Conservation (phyloP, 495 filamentous ascomycete species). For the Penicillium canescens region DNA sequence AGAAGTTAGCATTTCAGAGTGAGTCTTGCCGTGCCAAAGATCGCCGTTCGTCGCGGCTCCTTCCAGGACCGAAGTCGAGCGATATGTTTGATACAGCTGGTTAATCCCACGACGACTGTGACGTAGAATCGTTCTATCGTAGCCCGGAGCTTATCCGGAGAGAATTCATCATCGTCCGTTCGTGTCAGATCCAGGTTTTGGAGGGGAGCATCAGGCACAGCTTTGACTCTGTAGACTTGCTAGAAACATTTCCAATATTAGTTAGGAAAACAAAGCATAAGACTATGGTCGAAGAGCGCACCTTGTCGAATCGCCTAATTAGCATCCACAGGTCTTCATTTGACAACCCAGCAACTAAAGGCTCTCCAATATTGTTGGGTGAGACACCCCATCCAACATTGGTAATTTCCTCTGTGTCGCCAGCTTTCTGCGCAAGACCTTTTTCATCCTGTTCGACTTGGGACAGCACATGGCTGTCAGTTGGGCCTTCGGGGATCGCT, state of each 20-base stretch:
- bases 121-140: conserved; percentile 83
- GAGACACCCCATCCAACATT: conserved; percentile 76
- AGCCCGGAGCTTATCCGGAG: conserved; percentile 78
- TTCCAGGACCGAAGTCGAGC: conserved; percentile 78
- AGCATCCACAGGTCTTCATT: conserved; percentile 84
- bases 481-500: conserved; percentile 26
- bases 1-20: background rate
- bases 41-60: conserved; percentile 67
- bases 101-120: conserved; percentile 68
- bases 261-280: too few relatives aligned
- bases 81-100: conserved; percentile 69
- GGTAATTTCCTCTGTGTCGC: conserved; percentile 49
- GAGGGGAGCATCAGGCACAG: conserved; percentile 51
- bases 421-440: conserved; percentile 46
- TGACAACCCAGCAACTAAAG: conserved; percentile 66
- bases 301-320: conserved; percentile 39
- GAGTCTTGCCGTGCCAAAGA: conserved; percentile 59
- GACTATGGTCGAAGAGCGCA: background rate
- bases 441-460: conserved; percentile 47
- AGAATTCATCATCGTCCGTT: conserved; percentile 81
- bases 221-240: conserved; percentile 90
- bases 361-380: conserved; percentile 55
- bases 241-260: conserved; percentile 25
- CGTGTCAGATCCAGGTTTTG: conserved; percentile 79
- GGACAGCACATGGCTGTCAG: conserved; percentile 52